Evolutionary conservation across 2,329 filamentous ascomycete species (phyloP).

Genomic region (Aspergillus sp.): DNA sequence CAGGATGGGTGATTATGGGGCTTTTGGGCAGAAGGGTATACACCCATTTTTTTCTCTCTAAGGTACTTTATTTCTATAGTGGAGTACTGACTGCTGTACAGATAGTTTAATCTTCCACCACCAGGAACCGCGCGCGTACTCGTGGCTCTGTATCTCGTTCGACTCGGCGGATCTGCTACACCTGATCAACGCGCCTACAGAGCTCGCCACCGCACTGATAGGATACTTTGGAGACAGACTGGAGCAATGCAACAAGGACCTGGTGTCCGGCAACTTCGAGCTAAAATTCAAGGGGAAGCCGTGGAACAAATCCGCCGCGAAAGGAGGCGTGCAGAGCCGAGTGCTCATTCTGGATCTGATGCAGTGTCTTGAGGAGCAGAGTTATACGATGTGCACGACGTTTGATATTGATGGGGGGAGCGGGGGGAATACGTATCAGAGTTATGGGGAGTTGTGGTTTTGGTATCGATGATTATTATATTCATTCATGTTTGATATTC

Average conservation of each 20-base stretch:
- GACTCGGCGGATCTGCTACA: conserved; percentile 3
- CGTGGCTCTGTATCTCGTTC: conserved; percentile 10
- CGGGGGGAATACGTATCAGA: conserved; percentile 3
- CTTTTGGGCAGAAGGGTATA: conserved; percentile 4
- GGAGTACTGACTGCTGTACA: not conserved
- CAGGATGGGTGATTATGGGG: not conserved
- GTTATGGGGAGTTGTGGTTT: conserved; percentile 9
- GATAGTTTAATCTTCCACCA: conserved; percentile 7
- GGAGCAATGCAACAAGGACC: conserved; percentile 7
- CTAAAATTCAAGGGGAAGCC: not conserved
- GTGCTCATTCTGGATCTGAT: conserved; percentile 6
- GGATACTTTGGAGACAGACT: not conserved
- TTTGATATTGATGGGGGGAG: conserved; percentile 6
- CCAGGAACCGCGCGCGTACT: not conserved
- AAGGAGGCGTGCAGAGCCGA: not conserved
- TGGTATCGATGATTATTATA: conserved; percentile 5
- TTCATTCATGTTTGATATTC: no score
- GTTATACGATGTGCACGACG: conserved; percentile 4
- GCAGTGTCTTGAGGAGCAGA: conserved; percentile 3
- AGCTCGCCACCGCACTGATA: conserved; percentile 1
- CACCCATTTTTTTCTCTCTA: no score
- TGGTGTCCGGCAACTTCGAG: conserved; percentile 8
- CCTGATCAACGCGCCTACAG: conserved; percentile 4
- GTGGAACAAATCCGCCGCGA: not conserved
- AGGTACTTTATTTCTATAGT: no score